These are phyloP conservation scores for Pelargonium citronellum DNA, from an alignment of 441 rosid species.

Conservation along the genomic window DNA sequence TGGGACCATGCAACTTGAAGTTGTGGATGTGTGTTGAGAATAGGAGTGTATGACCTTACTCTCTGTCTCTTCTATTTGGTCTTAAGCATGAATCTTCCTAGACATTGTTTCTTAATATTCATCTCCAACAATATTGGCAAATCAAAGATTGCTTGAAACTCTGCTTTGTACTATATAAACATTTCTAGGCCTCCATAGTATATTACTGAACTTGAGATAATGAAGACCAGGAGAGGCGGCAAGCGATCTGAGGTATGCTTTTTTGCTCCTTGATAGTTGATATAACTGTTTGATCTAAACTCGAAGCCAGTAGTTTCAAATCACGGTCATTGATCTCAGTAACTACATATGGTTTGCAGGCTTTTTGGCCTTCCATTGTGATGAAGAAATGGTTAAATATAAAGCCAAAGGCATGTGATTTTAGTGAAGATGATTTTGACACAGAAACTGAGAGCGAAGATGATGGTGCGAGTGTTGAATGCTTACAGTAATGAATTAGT, in stretches of 20 bases:
- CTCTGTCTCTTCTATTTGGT: conserved; percentile 44
- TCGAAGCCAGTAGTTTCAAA: background rate
- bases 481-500: background rate
- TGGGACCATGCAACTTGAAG: conserved; percentile 47
- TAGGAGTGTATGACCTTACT: conserved; percentile 22
- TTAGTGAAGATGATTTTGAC: conserved; percentile 89
- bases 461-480: conserved; percentile 46
- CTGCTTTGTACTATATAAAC: conserved; percentile 1
- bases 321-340: conserved; percentile 18
- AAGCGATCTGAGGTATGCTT: conserved; percentile 55
- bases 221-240: conserved; percentile 36
- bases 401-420: conserved; percentile 69
- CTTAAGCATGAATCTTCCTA: conserved; percentile 36
- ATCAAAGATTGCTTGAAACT: conserved; percentile 11
- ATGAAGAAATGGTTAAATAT: conserved; percentile 98
- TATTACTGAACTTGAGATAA: conserved; percentile 23
- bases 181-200: conserved; percentile 9
- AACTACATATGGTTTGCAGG: conserved; percentile 39
- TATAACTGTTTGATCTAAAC: conserved; percentile 5
- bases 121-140: conserved; percentile 26
- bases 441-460: conserved; percentile 94
- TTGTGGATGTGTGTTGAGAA: conserved; percentile 33
- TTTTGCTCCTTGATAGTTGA: conserved; percentile 9
- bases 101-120: conserved; percentile 18
- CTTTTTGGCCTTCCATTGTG: conserved; percentile 90